Evolutionary conservation across 2,329 filamentous ascomycete species (phyloP), one percentile per base, ranked within the genome.

Genomic region (Pseudogymnoascus destructans): DNA sequence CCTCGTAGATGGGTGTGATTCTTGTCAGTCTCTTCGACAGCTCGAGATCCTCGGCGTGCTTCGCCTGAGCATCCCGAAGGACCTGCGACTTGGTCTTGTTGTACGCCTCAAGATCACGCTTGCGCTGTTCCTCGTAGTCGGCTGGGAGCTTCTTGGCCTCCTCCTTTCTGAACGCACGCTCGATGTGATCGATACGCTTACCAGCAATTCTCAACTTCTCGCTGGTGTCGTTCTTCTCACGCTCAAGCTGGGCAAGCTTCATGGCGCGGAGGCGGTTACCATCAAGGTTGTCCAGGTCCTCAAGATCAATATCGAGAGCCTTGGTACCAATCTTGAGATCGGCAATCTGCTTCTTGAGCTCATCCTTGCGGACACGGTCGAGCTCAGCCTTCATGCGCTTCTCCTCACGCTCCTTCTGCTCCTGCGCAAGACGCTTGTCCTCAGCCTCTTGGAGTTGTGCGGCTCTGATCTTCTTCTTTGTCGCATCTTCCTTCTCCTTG

Each of bases 171-270:
- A 95, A 95, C 35, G 93, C 93, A 76, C 93, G 88, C 77, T 98
- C 93, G 66, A 98, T 77, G 74, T 98, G 92, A 70, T 98, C 93
- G 67, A 96, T 88, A 63, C 93, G 87, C 82, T 96, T 97, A 71
- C 87, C 89, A 61, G 91, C 95, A 66, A 95, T 83, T 67, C 90
- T 86, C 57, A 97, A 82, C 70, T 87, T 89, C 74, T 96, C 90
- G 63, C 87, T 89, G 65, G 96, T 84, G 69, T 93, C 90, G 69
- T 92, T 95, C 85, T 97, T 98, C 78, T 97, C 93, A 66, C 92
- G 91, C 75, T 97, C 93, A 9, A 98, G 82, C 73, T 95, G 92
- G 61, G 89, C 87, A 59, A 98, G 81, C 79, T 97, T 97, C 75
- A 98, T 86, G 65, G 88, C 86, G 71, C 93, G 91, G 66, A 98